Conservation (phyloP, 805 yeast genomes). For the Kodamaea restingae region DNA sequence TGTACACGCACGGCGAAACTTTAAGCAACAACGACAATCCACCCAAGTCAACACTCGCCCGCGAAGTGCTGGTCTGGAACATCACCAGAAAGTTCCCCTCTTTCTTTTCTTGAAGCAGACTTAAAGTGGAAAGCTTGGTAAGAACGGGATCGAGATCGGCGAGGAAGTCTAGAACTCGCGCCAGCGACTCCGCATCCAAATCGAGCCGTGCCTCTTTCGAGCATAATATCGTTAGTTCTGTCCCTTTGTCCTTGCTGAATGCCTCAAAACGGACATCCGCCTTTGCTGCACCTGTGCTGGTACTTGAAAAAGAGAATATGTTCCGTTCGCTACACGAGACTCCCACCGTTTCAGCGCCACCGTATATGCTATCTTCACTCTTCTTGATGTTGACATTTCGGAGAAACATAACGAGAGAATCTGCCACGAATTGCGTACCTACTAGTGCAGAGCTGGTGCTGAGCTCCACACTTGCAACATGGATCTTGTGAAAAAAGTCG, state of each 20-base stretch:
- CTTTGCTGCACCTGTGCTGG: slow-evolving; percentile 16
- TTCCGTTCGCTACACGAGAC: slow-evolving; percentile 19
- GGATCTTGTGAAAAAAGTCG: slow-evolving; percentile 33
- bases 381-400: slow-evolving; percentile 39
- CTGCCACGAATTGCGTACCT: slow-evolving; percentile 26
- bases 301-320: slow-evolving; percentile 24
- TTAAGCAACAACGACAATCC: not conserved
- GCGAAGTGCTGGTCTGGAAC: not conserved
- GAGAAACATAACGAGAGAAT: slow-evolving; percentile 20
- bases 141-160: slow-evolving; percentile 21
- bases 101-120: slow-evolving; percentile 4
- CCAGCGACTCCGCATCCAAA: slow-evolving; percentile 20
- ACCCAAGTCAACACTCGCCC: not conserved
- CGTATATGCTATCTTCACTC: slow-evolving; percentile 41
- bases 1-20: not conserved
- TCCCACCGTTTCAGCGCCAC: slow-evolving; percentile 41
- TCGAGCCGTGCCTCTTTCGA: slow-evolving; percentile 37
- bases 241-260: slow-evolving; percentile 19
- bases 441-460: slow-evolving; percentile 46
- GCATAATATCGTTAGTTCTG: slow-evolving; percentile 38
- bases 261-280: slow-evolving; percentile 55
- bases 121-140: slow-evolving; percentile 16
- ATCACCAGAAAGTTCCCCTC: not conserved
- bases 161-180: slow-evolving; percentile 25
- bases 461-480: slow-evolving; percentile 33